Conservation (phyloP, 768 basidiomycete species). For the Royoungia palumana region DNA sequence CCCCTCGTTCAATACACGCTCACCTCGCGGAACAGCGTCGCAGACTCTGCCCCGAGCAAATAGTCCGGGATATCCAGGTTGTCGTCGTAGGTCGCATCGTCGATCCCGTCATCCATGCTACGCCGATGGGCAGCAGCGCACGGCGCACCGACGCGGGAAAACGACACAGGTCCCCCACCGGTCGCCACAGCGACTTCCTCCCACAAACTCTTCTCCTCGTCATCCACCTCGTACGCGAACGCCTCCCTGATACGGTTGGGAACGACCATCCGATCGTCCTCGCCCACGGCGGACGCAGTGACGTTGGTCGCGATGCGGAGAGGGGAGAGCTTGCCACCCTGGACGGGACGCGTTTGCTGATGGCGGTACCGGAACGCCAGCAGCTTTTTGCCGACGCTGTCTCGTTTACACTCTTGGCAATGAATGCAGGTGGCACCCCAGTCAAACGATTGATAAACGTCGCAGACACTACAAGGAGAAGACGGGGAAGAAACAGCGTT, state of each 20-base stretch:
- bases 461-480: conserved; percentile 21
- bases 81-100: conserved; percentile 4
- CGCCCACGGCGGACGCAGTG: not conserved
- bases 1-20: conserved; percentile 17
- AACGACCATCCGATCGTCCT: conserved; percentile 6
- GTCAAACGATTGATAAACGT: conserved; percentile 18
- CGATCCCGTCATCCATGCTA: not conserved
- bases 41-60: conserved; percentile 18
- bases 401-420: conserved; percentile 29
- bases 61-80: conserved; percentile 15
- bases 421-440: conserved; percentile 23
- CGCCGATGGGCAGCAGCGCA: conserved; percentile 7
- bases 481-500: conserved; percentile 2
- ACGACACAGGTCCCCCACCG: conserved; percentile 7
- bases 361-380: conserved; percentile 20
- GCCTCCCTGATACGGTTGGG: conserved; percentile 11
- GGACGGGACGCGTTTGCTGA: conserved; percentile 4
- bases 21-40: conserved; percentile 17
- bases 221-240: conserved; percentile 21
- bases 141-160: conserved; percentile 13
- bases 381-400: conserved; percentile 25
- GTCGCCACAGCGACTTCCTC: conserved; percentile 27
- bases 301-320: not conserved
- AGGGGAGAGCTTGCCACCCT: conserved; percentile 3
- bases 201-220: conserved; percentile 29